Conservation (phyloP, 305 asterid species). For the Fraxinus angustifolia region DNA sequence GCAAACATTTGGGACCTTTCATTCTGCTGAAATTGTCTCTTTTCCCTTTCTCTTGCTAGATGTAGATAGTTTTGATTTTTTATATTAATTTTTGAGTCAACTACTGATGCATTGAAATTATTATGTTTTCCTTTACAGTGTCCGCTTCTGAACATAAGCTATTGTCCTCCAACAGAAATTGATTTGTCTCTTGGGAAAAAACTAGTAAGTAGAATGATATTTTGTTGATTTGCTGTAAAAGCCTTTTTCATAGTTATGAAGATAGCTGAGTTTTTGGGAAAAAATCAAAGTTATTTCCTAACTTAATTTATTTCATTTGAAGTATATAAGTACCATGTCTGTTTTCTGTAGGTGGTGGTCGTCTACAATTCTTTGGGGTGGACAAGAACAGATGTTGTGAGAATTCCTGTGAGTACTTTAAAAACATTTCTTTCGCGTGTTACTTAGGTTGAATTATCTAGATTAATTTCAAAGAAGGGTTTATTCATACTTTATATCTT, state of each 20-base stretch:
- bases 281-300: slow-evolving; percentile 1
- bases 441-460: background rate
- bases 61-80: background rate
- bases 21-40: background rate
- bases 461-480: background rate
- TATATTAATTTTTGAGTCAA: background rate
- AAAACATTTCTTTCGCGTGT: background rate
- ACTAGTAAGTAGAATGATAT: slow-evolving; percentile 46
- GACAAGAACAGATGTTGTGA: slow-evolving; percentile 75
- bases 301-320: background rate
- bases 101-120: slow-evolving; percentile 15
- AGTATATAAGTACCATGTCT: background rate
- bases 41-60: background rate
- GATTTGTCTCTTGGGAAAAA: slow-evolving; percentile 68
- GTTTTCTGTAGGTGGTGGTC: slow-evolving; percentile 55
- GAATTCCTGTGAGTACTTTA: slow-evolving; percentile 75
- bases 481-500: background rate
- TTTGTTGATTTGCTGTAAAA: background rate
- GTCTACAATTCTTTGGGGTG: slow-evolving; percentile 91
- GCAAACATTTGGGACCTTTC: slow-evolving; percentile 33
- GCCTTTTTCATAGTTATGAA: background rate
- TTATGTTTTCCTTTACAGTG: slow-evolving; percentile 52
- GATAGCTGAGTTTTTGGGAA: slow-evolving; percentile 5
- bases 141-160: slow-evolving; percentile 83
- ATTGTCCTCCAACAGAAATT: slow-evolving; percentile 85